These are phyloP conservation scores for Fusarium nanum DNA, from an alignment of 2,329 filamentous ascomycete genomes.

Conservation along the genomic window DNA sequence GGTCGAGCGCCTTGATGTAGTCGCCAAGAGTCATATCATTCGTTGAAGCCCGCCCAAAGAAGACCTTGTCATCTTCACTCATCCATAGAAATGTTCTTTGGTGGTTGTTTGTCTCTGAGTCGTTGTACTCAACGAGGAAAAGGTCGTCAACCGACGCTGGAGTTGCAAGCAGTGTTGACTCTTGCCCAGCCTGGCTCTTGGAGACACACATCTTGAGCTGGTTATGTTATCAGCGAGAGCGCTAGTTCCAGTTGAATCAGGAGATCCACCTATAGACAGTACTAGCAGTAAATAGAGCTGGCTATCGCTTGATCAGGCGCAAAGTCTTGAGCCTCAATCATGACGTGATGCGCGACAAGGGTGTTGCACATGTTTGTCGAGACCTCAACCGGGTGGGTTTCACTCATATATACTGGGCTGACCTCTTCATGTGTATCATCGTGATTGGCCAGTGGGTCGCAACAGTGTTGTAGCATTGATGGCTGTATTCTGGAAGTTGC, in stretches of 20 bases:
- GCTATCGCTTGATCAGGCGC: neutral
- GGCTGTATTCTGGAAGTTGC: neutral
- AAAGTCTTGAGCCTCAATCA: neutral
- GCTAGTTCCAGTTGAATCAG: too few species aligned
- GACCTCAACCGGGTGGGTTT: neutral
- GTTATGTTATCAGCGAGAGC: neutral
- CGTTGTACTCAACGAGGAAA: neutral
- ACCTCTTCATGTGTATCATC: neutral
- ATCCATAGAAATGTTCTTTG: neutral
- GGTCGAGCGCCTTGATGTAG: neutral
- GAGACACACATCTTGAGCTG: neutral
- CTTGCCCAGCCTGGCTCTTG: neutral
- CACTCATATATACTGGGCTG: neutral
- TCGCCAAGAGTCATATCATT: neutral
- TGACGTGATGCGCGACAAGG: neutral
- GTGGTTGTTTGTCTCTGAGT: neutral
- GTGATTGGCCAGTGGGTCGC: neutral
- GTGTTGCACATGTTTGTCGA: neutral
- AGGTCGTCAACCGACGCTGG: neutral
- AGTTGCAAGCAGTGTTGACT: neutral
- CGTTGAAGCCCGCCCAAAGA: neutral
- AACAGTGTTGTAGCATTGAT: neutral
- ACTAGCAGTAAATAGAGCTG: neutral
- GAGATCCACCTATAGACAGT: too few species aligned
- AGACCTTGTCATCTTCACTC: neutral